Evolutionary conservation across 306 rosid genomes (phyloP).

Genomic region (Gastrolobium villosum): DNA sequence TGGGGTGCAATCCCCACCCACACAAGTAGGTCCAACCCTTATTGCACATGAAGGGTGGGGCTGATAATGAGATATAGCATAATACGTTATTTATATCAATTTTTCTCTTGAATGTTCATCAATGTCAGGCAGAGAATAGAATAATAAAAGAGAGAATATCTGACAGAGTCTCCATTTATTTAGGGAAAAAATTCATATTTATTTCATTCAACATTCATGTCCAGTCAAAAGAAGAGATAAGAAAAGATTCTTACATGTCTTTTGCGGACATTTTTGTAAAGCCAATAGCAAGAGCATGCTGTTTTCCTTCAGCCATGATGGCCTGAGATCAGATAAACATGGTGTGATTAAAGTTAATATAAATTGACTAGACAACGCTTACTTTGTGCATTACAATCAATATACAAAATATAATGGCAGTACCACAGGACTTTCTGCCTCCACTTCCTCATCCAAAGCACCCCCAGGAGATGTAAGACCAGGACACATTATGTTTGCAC

Average conservation of each 20-base stretch:
- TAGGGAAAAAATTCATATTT: slow-evolving; percentile 23
- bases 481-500: slow-evolving; percentile 99
- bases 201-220: slow-evolving; percentile 37
- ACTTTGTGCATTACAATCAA: slow-evolving; percentile 23
- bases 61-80: slow-evolving; percentile 3
- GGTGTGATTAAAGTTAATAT: slow-evolving; percentile 38
- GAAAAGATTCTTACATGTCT: slow-evolving; percentile 77
- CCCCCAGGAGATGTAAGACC: slow-evolving; percentile 99
- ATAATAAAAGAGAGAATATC: background rate
- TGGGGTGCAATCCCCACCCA: slow-evolving; percentile 4
- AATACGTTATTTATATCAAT: slow-evolving; percentile 5
- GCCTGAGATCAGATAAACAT: slow-evolving; percentile 73
- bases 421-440: slow-evolving; percentile 95
- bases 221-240: slow-evolving; percentile 13
- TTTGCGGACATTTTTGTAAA: slow-evolving; percentile 98
- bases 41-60: background rate
- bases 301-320: slow-evolving; percentile 99
- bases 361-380: slow-evolving; percentile 33
- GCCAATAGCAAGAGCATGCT: slow-evolving; percentile 98
- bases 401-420: slow-evolving; percentile 18
- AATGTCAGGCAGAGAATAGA: slow-evolving; percentile 18
- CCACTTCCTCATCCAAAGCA: slow-evolving; percentile 85
- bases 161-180: background rate
- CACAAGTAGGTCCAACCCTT: background rate
- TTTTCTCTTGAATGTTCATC: slow-evolving; percentile 28